A percentile compares a stretch with the other conserved stretches of the same genome.
These are phyloP conservation scores for Tuber indicum DNA, from an alignment of 495 filamentous ascomycete species.

Conservation along the genomic window DNA sequence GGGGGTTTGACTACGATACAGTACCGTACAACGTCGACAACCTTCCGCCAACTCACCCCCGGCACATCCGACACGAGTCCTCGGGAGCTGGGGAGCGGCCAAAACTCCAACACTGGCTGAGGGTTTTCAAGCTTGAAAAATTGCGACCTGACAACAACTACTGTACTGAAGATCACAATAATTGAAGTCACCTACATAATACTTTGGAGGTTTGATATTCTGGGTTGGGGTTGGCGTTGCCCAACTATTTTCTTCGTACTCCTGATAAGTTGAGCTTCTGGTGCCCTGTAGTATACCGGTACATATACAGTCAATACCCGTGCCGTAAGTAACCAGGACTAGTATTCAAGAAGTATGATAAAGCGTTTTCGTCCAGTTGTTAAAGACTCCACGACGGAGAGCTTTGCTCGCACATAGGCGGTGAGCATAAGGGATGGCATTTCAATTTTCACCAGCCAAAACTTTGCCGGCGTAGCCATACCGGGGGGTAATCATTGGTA, in stretches of 20 bases:
- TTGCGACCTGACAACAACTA: not conserved
- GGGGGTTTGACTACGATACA: not conserved
- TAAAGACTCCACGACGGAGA: not conserved
- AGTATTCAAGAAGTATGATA: not conserved
- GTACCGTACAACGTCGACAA: not conserved
- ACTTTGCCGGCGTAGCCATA: not conserved
- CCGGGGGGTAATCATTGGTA: not conserved
- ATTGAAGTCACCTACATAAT: too few relatives aligned
- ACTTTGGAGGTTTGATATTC: not conserved
- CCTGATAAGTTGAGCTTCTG: not conserved
- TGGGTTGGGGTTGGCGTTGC: not conserved
- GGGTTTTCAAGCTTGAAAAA: not conserved
- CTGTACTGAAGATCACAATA: not conserved
- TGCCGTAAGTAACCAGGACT: too few relatives aligned
- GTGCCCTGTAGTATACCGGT: too few relatives aligned
- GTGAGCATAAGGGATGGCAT: not conserved
- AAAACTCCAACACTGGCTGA: not conserved
- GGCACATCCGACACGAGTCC: too few relatives aligned
- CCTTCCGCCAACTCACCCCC: not conserved
- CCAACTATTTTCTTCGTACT: not conserved
- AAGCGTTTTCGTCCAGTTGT: not conserved
- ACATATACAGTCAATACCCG: too few relatives aligned
- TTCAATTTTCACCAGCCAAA: not conserved
- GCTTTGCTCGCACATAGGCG: not conserved
- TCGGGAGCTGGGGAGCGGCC: too few relatives aligned